Percentiles rank a stretch among this genome's conserved stretches.
These are phyloP conservation scores for Penicillium griseofulvum DNA, from an alignment of 2,329 filamentous ascomycete species.

Conservation along the genomic window DNA sequence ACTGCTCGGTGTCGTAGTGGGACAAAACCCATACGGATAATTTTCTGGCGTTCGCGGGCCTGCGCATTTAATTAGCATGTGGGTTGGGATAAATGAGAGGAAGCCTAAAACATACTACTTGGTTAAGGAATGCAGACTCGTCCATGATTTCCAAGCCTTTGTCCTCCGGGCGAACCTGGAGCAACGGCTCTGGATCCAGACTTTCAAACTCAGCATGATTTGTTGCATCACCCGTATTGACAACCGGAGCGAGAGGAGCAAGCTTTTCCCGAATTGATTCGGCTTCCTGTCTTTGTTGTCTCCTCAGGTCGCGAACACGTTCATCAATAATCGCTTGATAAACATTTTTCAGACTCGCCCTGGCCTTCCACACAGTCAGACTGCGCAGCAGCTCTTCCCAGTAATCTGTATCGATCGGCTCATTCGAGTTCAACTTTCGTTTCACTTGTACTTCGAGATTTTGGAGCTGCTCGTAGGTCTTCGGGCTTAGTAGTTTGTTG, in stretches of 20 bases:
- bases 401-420: conserved; percentile 93
- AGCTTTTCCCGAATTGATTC: conserved; percentile 54
- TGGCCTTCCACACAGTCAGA: conserved; percentile 86
- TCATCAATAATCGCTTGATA: conserved; percentile 72
- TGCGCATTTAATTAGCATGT: conserved; percentile 24
- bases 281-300: conserved; percentile 67
- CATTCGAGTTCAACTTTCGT: conserved; percentile 79
- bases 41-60: conserved; percentile 58
- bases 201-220: conserved; percentile 41
- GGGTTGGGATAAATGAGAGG: not conserved
- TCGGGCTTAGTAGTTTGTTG: conserved; percentile 80
- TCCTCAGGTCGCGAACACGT: conserved; percentile 64
- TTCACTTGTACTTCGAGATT: conserved; percentile 82
- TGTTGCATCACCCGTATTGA: conserved; percentile 12
- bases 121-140: conserved; percentile 58
- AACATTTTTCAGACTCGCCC: conserved; percentile 75
- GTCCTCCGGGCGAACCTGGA: conserved; percentile 64
- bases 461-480: conserved; percentile 82
- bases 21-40: conserved; percentile 66
- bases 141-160: conserved; percentile 59
- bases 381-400: conserved; percentile 91
- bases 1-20: conserved; percentile 52
- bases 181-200: conserved; percentile 64
- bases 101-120: conserved; percentile 46
- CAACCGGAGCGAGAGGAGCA: conserved; percentile 47